phyloP scores from a whole-genome alignment of 2,329 filamentous ascomycete species.

The Coniochaeta prunicola region DNA sequence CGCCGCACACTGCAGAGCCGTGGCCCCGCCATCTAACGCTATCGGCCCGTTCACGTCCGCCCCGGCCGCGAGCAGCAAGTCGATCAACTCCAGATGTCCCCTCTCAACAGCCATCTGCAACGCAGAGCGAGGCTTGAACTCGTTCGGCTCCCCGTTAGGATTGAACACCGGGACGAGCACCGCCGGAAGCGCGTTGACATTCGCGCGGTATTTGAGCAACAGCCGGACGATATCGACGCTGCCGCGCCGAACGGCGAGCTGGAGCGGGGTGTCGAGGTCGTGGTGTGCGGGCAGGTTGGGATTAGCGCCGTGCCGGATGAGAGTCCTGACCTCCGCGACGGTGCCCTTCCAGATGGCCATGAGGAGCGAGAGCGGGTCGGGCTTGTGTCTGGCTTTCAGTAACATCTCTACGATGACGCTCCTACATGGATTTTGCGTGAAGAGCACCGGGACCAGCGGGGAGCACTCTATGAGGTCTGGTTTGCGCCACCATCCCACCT shows the following conservation, averaged over 20 bases:
- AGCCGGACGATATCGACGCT: constrained; percentile 29
- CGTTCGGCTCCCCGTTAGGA: neutral
- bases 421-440: neutral
- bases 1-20: constrained; percentile 3
- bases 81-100: neutral
- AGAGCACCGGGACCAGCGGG: neutral
- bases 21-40: neutral
- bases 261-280: constrained; percentile 33
- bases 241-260: constrained; percentile 36
- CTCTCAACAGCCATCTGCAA: neutral
- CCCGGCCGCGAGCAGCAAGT: neutral
- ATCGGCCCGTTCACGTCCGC: constrained; percentile 1
- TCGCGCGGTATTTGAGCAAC: constrained; percentile 35
- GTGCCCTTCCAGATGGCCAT: neutral
- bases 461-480: neutral
- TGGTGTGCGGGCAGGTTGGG: neutral
- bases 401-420: neutral
- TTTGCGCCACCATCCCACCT: neutral
- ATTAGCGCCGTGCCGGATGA: neutral
- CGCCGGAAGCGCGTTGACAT: constrained; percentile 37
- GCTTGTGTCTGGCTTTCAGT: neutral
- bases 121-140: neutral
- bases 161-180: constrained; percentile 41
- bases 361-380: neutral
- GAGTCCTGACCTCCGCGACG: neutral